These are phyloP conservation scores for Trichoderma aggressivum DNA, from an alignment of 2,329 filamentous ascomycete genomes.

Conservation along the genomic window DNA sequence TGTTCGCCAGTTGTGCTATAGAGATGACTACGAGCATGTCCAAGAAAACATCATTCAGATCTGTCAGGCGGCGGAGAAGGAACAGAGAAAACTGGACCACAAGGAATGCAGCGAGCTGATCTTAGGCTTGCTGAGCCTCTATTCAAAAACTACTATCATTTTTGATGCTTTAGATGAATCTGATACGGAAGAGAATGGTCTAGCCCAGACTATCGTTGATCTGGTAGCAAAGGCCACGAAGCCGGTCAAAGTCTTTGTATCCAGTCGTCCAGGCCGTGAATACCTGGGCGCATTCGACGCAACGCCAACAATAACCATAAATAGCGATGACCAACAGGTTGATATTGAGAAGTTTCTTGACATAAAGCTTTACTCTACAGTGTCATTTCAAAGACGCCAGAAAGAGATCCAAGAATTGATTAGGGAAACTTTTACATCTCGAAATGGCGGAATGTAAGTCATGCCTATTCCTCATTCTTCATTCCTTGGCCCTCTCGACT, in stretches of 20 bases:
- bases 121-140: slow-evolving; percentile 14
- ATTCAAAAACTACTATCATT: slow-evolving; percentile 17
- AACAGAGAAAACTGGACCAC: not conserved
- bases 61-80: slow-evolving; percentile 4
- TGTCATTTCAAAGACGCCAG: not conserved
- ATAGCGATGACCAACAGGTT: slow-evolving; percentile 17
- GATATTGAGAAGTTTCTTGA: slow-evolving; percentile 22
- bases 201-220: slow-evolving; percentile 19
- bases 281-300: slow-evolving; percentile 12
- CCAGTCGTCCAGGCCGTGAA: slow-evolving; percentile 21
- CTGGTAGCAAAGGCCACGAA: slow-evolving; percentile 6
- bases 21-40: not conserved
- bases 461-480: not conserved
- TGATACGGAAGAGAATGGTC: slow-evolving; percentile 2
- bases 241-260: slow-evolving; percentile 23
- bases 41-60: not conserved
- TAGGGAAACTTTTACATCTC: not conserved
- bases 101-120: slow-evolving; percentile 19
- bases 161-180: slow-evolving; percentile 23
- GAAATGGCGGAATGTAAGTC: slow-evolving; percentile 4
- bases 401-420: not conserved
- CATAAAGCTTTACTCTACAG: slow-evolving; percentile 3
- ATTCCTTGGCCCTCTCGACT: no score
- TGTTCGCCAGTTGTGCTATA: slow-evolving; percentile 20
- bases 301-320: slow-evolving; percentile 13